Percentiles rank a stretch among this genome's conserved stretches.
phyloP scores from a whole-genome alignment of 1,139 yeast species.

The Starmera stellimalicola region DNA sequence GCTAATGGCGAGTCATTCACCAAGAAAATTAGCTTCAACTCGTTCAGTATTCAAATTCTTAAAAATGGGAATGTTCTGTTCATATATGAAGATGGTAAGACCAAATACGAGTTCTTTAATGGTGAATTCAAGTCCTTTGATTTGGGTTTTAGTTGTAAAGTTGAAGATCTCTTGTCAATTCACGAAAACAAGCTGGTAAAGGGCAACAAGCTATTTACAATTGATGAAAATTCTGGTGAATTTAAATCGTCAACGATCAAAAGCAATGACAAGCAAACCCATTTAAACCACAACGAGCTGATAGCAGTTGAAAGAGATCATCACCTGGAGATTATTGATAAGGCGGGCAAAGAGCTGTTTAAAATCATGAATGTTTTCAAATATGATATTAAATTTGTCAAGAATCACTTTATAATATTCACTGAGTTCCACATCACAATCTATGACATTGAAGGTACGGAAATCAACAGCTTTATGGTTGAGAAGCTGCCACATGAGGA shows the following conservation, averaged over 20 bases:
- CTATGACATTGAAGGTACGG: conserved; percentile 16
- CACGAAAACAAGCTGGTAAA: conserved; percentile 9
- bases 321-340: conserved; percentile 11
- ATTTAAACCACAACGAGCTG: conserved; percentile 10
- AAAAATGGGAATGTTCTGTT: conserved; percentile 12
- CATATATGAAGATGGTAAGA: conserved; percentile 5
- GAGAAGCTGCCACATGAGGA: conserved; percentile 12
- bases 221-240: conserved; percentile 9
- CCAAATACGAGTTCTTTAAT: conserved; percentile 9
- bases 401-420: conserved; percentile 11
- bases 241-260: conserved; percentile 4
- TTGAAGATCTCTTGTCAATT: conserved; percentile 3
- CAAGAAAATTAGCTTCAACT: conserved; percentile 5
- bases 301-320: conserved; percentile 14
- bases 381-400: conserved; percentile 10
- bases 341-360: conserved; percentile 4
- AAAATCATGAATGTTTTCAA: conserved; percentile 16
- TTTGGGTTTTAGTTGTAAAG: too few species aligned
- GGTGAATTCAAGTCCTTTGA: conserved; percentile 7
- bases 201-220: conserved; percentile 13
- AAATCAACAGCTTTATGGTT: conserved; percentile 9
- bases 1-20: conserved; percentile 1
- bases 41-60: too few species aligned
- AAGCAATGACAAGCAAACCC: conserved; percentile 6
- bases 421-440: conserved; percentile 15